Evolutionary conservation across 441 rosid genomes (phyloP).

Genomic region (Adansonia madagascariensis): DNA sequence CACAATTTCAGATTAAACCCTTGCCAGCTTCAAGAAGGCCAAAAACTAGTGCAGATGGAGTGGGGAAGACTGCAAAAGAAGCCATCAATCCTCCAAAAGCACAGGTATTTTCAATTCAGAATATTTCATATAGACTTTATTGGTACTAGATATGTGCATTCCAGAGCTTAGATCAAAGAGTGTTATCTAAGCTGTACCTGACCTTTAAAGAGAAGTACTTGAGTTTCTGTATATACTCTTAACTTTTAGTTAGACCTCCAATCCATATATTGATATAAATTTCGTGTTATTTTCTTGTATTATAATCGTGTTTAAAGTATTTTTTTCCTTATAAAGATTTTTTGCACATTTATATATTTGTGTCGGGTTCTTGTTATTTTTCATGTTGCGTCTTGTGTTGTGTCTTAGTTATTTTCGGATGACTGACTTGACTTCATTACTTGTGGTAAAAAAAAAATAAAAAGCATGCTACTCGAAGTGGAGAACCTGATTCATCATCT

Average conservation of each 20-base stretch:
- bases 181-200: neutral
- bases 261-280: neutral
- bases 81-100: conserved; percentile 33
- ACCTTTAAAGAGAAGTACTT: neutral
- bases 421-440: conserved; percentile 26
- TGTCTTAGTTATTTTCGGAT: neutral
- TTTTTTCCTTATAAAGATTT: neutral
- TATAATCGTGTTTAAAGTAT: neutral
- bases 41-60: conserved; percentile 21
- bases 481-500: conserved; percentile 26
- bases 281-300: neutral
- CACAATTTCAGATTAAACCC: conserved; percentile 30
- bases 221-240: neutral
- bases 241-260: neutral
- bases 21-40: conserved; percentile 30
- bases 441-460: conserved; percentile 11
- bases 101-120: conserved; percentile 31
- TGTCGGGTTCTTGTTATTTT: too few relatives aligned
- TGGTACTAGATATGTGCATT: neutral
- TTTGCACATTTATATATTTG: too few relatives aligned
- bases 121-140: neutral
- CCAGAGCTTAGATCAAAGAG: conserved; percentile 4
- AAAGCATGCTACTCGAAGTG: conserved; percentile 31
- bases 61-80: conserved; percentile 26
- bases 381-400: too few relatives aligned